Conservation (phyloP, 805 yeast species). For the Saccharomycopsis capsularis region DNA sequence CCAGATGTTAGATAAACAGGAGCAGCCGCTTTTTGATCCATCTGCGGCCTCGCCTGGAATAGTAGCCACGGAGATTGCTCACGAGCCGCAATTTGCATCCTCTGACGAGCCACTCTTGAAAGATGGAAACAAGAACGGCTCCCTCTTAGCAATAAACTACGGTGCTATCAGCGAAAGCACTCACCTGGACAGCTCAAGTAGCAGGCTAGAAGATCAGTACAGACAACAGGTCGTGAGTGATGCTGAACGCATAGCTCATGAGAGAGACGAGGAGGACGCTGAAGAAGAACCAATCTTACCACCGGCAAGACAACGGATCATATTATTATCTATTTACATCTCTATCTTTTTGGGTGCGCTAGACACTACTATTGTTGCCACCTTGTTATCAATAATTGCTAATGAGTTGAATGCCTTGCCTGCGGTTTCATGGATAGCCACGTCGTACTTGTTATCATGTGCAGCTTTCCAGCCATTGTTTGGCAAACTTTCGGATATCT, state of each 20-base stretch:
- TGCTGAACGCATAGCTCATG: background rate
- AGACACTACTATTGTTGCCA: conserved; percentile 55
- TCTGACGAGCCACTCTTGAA: no score
- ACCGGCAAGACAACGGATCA: conserved; percentile 6
- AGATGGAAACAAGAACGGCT: background rate
- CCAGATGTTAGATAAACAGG: no score
- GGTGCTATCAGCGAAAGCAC: background rate
- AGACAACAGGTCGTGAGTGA: background rate
- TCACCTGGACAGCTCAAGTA: no score
- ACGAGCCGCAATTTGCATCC: background rate
- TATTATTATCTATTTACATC: conserved; percentile 33
- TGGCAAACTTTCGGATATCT: conserved; percentile 63
- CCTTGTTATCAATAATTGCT: conserved; percentile 52
- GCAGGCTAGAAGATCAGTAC: no score
- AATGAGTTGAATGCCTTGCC: conserved; percentile 48
- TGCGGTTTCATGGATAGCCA: conserved; percentile 61
- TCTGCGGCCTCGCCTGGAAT: conserved; percentile 11
- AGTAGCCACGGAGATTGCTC: conserved; percentile 7
- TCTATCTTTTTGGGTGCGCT: conserved; percentile 47
- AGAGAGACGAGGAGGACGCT: background rate
- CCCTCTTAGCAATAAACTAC: background rate
- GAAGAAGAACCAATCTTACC: background rate
- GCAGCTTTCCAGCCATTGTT: conserved; percentile 71
- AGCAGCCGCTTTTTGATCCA: conserved; percentile 11
- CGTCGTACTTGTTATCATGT: conserved; percentile 59